Percentiles rank a stretch among this genome's conserved stretches.
Evolutionary conservation across 2,329 filamentous ascomycete species (phyloP).

Genomic region (Didymella pinodella): DNA sequence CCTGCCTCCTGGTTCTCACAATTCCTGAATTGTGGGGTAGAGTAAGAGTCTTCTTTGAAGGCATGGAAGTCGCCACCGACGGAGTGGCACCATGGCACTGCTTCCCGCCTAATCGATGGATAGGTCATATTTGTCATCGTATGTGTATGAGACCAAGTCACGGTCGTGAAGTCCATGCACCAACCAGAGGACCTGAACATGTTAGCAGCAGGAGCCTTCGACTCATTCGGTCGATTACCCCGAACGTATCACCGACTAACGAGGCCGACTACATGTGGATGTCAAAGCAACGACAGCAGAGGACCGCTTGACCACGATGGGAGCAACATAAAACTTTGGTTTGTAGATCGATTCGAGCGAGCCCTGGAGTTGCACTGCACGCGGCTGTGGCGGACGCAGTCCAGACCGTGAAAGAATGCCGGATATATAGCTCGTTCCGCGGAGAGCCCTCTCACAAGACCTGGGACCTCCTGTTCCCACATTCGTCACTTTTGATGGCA

Average conservation of each 20-base stretch:
- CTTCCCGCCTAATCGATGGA: not conserved
- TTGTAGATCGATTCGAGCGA: not conserved
- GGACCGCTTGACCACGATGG: conserved; percentile 2
- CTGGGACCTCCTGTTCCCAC: not conserved
- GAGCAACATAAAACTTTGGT: not conserved
- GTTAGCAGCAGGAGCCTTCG: conserved; percentile 1
- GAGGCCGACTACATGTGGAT: not conserved
- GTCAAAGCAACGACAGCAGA: not conserved
- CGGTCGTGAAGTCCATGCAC: not conserved
- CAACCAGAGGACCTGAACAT: conserved; percentile 1
- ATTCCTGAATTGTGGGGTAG: conserved; percentile 2
- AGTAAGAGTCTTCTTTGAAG: not conserved
- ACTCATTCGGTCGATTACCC: not conserved
- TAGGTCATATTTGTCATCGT: conserved; percentile 12
- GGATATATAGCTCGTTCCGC: conserved; percentile 2
- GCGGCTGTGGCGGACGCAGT: conserved; percentile 1
- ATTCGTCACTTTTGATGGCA: not conserved
- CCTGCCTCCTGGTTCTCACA: conserved; percentile 4
- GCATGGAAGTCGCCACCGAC: not conserved
- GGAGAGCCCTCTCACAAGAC: not conserved
- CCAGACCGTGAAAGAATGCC: conserved; percentile 13
- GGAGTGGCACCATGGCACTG: not conserved
- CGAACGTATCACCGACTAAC: not conserved
- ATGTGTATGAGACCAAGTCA: conserved; percentile 4
- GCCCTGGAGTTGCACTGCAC: not conserved